Conservation (phyloP, 148 eudicot genomes). For the Linanthus parryae region DNA sequence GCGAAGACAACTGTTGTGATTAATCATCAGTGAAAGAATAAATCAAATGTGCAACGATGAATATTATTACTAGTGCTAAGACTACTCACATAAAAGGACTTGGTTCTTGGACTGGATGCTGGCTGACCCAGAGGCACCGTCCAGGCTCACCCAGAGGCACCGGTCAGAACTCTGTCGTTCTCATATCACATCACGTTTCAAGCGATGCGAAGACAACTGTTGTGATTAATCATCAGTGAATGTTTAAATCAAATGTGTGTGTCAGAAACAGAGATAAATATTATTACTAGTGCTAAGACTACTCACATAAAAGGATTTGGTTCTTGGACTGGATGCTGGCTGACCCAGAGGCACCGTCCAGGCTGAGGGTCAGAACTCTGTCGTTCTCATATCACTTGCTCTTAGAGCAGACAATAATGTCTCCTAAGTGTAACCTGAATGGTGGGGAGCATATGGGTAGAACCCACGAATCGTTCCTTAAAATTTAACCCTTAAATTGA, state of each 20-base stretch:
- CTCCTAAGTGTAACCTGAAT: too few relatives aligned
- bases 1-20: slow-evolving; percentile 68
- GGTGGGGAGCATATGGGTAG: too few relatives aligned
- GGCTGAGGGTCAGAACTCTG: not conserved
- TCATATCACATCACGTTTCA: too few relatives aligned
- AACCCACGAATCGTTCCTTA: too few relatives aligned
- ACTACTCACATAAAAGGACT: slow-evolving; percentile 22
- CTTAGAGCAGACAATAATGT: too few relatives aligned
- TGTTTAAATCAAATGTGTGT: not conserved
- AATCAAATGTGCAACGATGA: not conserved
- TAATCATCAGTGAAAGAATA: not conserved
- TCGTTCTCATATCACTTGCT: too few relatives aligned
- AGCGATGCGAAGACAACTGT: too few relatives aligned
- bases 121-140: slow-evolving; percentile 28
- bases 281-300: too few relatives aligned
- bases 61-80: too few relatives aligned
- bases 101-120: too few relatives aligned
- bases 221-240: not conserved
- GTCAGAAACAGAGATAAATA: too few relatives aligned
- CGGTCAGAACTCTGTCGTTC: slow-evolving; percentile 24
- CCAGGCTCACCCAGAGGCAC: slow-evolving; percentile 23
- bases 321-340: slow-evolving; percentile 23
- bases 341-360: slow-evolving; percentile 11
- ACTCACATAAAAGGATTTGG: slow-evolving; percentile 17
- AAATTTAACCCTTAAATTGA: too few relatives aligned